These are phyloP conservation scores for Saccharomyces pastorianus DNA, from an alignment of 1,139 yeast genomes.

Conservation along the genomic window DNA sequence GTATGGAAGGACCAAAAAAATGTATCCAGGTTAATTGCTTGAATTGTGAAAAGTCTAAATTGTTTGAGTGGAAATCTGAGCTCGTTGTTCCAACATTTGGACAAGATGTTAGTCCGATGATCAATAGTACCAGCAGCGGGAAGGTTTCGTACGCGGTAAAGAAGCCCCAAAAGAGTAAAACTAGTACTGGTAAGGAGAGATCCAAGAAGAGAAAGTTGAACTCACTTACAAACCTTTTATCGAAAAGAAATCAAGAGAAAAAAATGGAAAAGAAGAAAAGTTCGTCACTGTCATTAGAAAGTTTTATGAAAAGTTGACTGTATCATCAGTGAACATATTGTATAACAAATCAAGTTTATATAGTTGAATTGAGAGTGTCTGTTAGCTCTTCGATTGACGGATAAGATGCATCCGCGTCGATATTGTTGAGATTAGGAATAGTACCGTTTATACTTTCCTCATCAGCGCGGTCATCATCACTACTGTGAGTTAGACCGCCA, in stretches of 20 bases:
- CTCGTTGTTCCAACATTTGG: background rate
- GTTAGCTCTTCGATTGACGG: slow-evolving; percentile 5
- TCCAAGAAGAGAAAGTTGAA: slow-evolving; percentile 34
- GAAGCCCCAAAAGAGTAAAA: slow-evolving; percentile 31
- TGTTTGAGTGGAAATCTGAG: background rate
- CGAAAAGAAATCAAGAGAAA: slow-evolving; percentile 38
- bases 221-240: slow-evolving; percentile 34
- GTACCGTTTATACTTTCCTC: slow-evolving; percentile 4
- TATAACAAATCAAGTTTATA: background rate
- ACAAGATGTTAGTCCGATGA: slow-evolving; percentile 15
- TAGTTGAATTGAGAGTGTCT: slow-evolving; percentile 6
- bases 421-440: slow-evolving; percentile 1
- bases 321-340: background rate
- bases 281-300: slow-evolving; percentile 40
- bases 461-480: background rate
- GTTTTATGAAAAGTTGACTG: slow-evolving; percentile 36
- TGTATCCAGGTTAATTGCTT: background rate
- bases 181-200: slow-evolving; percentile 34
- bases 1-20: background rate
- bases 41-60: background rate
- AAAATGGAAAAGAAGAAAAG: slow-evolving; percentile 23
- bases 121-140: slow-evolving; percentile 15
- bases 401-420: slow-evolving; percentile 4
- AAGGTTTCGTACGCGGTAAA: slow-evolving; percentile 22
- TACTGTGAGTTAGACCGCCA: slow-evolving; percentile 10